phyloP scores from a whole-genome alignment of 2,329 filamentous ascomycete species.

The Cladosporium sp. region DNA sequence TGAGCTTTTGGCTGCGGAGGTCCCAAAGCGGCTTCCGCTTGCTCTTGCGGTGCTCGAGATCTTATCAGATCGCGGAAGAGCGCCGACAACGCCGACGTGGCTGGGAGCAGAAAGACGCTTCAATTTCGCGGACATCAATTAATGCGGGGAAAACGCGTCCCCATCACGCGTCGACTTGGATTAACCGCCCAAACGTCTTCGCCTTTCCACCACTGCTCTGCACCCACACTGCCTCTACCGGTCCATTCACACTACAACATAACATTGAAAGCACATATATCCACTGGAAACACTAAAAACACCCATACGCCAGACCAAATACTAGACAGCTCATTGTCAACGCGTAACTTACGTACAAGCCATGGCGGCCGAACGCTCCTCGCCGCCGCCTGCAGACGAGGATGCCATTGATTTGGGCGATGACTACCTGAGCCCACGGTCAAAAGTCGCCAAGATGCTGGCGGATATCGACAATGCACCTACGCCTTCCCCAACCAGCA shows the following conservation, averaged over 20 bases:
- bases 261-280: neutral
- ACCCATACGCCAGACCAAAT: neutral
- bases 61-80: too few species aligned
- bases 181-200: neutral
- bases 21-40: neutral
- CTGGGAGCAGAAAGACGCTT: too few species aligned
- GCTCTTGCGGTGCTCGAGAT: too few species aligned
- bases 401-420: constrained; percentile 9
- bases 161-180: neutral
- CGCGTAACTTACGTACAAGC: neutral
- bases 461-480: constrained; percentile 23
- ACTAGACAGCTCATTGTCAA: neutral
- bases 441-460: constrained; percentile 24
- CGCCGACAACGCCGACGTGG: neutral
- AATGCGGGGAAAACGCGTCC: too few species aligned
- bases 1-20: neutral
- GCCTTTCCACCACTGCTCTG: neutral
- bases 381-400: constrained; percentile 10
- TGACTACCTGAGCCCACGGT: constrained; percentile 16
- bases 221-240: neutral
- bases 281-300: neutral
- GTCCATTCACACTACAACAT: neutral
- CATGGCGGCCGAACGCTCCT: constrained; percentile 10
- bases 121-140: too few species aligned
- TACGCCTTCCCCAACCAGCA: constrained; percentile 19